phyloP scores from a whole-genome alignment of 129 eudicot genomes.

The Saposhnikovia divaricata region DNA sequence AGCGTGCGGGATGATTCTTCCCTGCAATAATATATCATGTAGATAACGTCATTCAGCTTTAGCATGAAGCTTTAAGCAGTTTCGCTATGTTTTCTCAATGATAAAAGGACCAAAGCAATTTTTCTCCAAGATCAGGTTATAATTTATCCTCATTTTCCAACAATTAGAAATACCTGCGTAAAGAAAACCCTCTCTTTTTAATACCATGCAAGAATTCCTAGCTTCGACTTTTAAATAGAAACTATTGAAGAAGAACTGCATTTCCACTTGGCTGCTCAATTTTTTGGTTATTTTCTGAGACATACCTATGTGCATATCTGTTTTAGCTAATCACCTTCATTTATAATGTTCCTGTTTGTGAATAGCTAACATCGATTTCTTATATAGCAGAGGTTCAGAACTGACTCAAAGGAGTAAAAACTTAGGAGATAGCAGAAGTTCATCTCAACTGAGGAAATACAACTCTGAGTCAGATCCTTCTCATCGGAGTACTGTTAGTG shows the following conservation, averaged over 20 bases:
- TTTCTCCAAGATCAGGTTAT: not conserved
- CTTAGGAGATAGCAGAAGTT: not conserved
- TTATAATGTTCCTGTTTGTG: not conserved
- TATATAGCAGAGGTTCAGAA: slow-evolving; percentile 1
- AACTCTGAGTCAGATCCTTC: slow-evolving; percentile 3
- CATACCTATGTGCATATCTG: not conserved
- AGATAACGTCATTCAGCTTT: not conserved
- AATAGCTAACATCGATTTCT: not conserved
- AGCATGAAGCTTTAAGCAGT: not conserved
- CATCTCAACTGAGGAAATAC: not conserved
- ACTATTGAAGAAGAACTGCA: too few species aligned
- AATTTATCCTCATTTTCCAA: not conserved
- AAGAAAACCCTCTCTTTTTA: not conserved
- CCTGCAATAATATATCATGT: not conserved
- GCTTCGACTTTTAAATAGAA: too few species aligned
- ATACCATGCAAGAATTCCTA: too few species aligned
- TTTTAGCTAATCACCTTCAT: not conserved
- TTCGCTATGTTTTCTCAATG: not conserved
- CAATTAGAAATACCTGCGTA: not conserved
- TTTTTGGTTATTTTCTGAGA: not conserved
- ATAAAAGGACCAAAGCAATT: not conserved
- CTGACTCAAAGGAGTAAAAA: slow-evolving; percentile 4
- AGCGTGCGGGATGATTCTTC: not conserved
- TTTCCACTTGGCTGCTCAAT: not conserved
- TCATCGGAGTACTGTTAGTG: not conserved